A percentile compares a stretch with the other conserved stretches of the same genome.
Evolutionary conservation across 306 rosid genomes (phyloP).

Genomic region (Vicia faba): DNA sequence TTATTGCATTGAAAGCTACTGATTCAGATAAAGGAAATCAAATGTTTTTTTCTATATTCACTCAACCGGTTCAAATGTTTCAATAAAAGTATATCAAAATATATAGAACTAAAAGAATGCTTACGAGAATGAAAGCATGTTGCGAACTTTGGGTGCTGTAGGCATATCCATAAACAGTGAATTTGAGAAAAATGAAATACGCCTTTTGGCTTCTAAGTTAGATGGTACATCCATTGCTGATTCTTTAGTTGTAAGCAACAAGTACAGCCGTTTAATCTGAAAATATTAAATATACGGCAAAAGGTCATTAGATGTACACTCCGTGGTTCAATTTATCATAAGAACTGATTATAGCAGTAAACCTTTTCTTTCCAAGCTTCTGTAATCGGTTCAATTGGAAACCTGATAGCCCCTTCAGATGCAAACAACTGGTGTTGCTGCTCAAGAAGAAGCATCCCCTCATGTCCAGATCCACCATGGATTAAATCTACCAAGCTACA

Average conservation of each 20-base stretch:
- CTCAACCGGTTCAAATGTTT: conserved; percentile 21
- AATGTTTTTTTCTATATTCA: conserved; percentile 3
- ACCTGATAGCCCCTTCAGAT: conserved; percentile 85
- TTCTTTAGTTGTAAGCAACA: conserved; percentile 92
- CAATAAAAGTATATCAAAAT: conserved; percentile 17
- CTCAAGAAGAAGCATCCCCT: conserved; percentile 71
- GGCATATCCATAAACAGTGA: conserved; percentile 98
- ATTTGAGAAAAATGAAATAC: conserved; percentile 93
- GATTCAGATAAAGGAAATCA: conserved; percentile 20
- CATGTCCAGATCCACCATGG: conserved; percentile 71
- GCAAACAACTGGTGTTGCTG: conserved; percentile 87
- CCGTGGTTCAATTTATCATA: not conserved
- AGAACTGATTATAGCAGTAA: conserved; percentile 8
- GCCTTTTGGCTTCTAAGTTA: conserved; percentile 94
- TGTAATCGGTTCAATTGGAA: conserved; percentile 70
- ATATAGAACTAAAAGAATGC: conserved; percentile 32
- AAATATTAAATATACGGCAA: not conserved
- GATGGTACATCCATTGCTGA: conserved; percentile 99
- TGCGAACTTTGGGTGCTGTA: conserved; percentile 92
- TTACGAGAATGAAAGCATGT: conserved; percentile 99
- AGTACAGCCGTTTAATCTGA: conserved; percentile 77
- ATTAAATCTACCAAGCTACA: conserved; percentile 73
- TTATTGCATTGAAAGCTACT: too few relatives aligned
- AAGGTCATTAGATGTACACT: conserved; percentile 28
- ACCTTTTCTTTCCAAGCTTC: conserved; percentile 98